These are phyloP conservation scores for Botrytis byssoidea DNA, from an alignment of 2,329 filamentous ascomycete genomes.

Conservation along the genomic window DNA sequence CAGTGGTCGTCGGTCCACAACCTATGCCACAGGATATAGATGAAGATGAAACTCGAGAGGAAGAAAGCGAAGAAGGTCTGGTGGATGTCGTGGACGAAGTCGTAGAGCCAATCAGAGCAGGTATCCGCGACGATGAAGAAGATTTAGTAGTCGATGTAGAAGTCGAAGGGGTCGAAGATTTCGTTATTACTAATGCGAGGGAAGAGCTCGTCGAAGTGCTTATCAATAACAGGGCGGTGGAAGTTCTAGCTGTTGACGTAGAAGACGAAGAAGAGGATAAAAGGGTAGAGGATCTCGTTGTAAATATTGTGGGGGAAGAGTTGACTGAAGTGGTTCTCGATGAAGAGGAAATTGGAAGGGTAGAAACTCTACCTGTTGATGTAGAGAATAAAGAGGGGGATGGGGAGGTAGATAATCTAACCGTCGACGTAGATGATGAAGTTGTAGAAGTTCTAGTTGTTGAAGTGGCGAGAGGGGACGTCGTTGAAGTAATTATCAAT, in stretches of 20 bases:
- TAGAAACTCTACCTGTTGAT: neutral
- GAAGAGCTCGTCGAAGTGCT: neutral
- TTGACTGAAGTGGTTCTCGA: neutral
- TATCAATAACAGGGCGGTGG: neutral
- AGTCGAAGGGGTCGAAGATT: neutral
- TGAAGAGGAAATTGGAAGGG: neutral
- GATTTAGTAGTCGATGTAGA: neutral
- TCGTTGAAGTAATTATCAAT: neutral
- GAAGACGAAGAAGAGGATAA: neutral
- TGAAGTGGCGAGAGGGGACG: neutral
- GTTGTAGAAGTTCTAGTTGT: neutral
- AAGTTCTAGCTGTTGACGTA: neutral
- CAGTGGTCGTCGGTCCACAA: slow-evolving; percentile 6
- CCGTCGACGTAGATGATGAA: neutral
- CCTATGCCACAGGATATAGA: neutral
- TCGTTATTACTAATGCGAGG: neutral
- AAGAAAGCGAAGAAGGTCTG: neutral
- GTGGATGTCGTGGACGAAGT: neutral
- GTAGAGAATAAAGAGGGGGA: neutral
- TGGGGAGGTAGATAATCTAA: neutral
- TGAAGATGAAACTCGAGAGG: neutral
- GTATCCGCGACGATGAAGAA: neutral
- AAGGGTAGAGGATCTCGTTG: neutral
- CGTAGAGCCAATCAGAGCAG: neutral
- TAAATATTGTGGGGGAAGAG: neutral